Percentiles rank a stretch among this genome's conserved stretches.
These are phyloP conservation scores for Zygosaccharomyces bisporus DNA, from an alignment of 805 yeast species.

Conservation along the genomic window DNA sequence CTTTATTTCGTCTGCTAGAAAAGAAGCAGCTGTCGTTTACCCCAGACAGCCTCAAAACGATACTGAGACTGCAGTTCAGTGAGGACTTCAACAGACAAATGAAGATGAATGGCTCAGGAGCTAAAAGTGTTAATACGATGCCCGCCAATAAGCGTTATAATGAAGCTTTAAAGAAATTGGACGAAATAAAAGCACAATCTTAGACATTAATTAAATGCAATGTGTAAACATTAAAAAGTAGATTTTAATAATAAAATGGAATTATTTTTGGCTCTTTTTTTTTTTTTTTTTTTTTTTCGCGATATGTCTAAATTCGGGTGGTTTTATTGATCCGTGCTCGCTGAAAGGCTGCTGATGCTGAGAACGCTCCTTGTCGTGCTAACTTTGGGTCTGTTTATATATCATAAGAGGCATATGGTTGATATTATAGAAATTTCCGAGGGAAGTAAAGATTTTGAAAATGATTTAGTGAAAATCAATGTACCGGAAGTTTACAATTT, in stretches of 20 bases:
- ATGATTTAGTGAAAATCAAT: neutral
- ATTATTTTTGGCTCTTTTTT: neutral
- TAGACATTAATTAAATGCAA: neutral
- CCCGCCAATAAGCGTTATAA: constrained; percentile 29
- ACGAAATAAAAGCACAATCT: constrained; percentile 7
- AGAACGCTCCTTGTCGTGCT: neutral
- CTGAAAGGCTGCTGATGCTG: no score
- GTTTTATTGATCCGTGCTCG: no score
- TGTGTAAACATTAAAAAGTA: neutral
- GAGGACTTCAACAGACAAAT: constrained; percentile 28
- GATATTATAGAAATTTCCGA: constrained; percentile 14
- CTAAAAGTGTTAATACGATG: constrained; percentile 19
- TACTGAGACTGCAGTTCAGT: constrained; percentile 33
- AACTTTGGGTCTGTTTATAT: neutral
- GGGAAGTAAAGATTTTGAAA: constrained; percentile 1
- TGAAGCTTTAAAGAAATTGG: constrained; percentile 27
- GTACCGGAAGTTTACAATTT: constrained; percentile 10
- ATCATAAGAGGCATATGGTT: constrained; percentile 6
- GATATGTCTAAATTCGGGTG: no score
- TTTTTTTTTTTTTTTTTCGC: neutral
- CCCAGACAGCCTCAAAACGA: constrained; percentile 25
- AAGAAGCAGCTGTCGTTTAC: constrained; percentile 19
- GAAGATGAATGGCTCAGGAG: constrained; percentile 17
- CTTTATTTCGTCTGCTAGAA: constrained; percentile 21
- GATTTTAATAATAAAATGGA: neutral